Base-by-base conservation (phyloP, 1,284 basidiomycete species). In the Pseudozyma flocculosa region DNA sequence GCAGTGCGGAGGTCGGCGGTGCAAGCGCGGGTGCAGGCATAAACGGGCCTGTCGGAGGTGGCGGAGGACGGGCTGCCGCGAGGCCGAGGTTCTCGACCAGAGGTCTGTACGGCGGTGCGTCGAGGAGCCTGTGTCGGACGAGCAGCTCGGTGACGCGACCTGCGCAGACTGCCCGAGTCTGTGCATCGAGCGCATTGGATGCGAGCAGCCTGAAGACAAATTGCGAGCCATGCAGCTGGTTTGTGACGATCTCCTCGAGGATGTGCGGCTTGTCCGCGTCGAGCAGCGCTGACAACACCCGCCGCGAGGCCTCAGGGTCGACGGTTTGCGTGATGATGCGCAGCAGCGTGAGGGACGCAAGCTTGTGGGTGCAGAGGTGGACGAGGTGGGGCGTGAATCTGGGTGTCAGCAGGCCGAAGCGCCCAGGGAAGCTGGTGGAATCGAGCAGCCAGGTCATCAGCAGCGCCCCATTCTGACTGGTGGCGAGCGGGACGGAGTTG, bases 401-500 rank as follows among this genome's bases (percentile, higher is more conserved):
- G 43, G 92, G 92, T 1, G 94, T 92, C 39, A 98, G 83, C 44
- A 98, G 82, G 48, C 88, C 86, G 81, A 94, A 97, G 39, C 95
- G 85, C 3, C 92, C 94, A 1, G 90, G 88, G 80, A 99, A 88
- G 61, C 86, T 86, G 39, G 92, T 94, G 0, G 90, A 88, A 74
- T 99, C 95, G 54, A 98, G 84, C 26, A 99, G 83, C 95, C 95
- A 98, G 2, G 93, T 97, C 45, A 99, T 81, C 45, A 98, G 82
- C 50, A 99, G 81, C 0, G 94, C 90, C 43, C 95, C 95, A 72
- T 99, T 99, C 13, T 92, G 90, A 76, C 95, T 97, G 29, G 94
- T 98, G 4, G 94, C 92, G 54, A 99, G 83, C 14, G 94, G 94
- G 53, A 98, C 96, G 8, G 93, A 95, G 81, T 98, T 96, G 71